Evolutionary conservation across 257 asterid species (phyloP).

Genomic region (Forsythia suspensa): DNA sequence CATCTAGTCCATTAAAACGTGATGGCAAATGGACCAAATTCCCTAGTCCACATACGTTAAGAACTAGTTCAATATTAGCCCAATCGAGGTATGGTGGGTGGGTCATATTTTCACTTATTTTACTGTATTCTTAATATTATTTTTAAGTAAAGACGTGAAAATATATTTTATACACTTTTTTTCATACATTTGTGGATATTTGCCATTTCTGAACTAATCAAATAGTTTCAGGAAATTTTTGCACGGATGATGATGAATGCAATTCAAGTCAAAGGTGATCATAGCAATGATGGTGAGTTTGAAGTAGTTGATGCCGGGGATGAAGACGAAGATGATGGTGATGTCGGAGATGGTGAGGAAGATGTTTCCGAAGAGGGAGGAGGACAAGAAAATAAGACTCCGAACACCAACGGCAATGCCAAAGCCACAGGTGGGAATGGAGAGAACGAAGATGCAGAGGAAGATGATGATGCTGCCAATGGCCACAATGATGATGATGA

Average conservation of each 20-base stretch:
- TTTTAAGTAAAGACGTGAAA: no score
- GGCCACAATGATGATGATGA: constrained; percentile 24
- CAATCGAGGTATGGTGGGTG: no score
- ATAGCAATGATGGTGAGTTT: background rate
- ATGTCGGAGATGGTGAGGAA: constrained; percentile 37
- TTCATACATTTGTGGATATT: no score
- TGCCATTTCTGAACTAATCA: background rate
- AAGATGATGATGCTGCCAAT: constrained; percentile 16
- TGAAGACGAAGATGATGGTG: constrained; percentile 35
- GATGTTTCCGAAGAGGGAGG: constrained; percentile 44
- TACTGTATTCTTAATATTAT: no score
- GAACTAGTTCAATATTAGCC: no score
- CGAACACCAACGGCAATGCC: constrained; percentile 41
- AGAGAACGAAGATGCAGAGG: constrained; percentile 32
- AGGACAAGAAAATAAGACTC: constrained; percentile 30
- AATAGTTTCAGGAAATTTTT: constrained; percentile 27
- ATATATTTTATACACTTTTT: no score
- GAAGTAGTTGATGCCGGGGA: constrained; percentile 53
- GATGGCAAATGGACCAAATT: background rate
- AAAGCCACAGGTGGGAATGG: constrained; percentile 32
- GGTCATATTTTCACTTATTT: no score
- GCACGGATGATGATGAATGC: constrained; percentile 24
- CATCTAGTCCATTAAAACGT: background rate
- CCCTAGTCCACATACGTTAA: background rate
- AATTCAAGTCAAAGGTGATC: constrained; percentile 24